Evolutionary conservation across 352 stramenopile genomes (phyloP).

Genomic region (Pythium plurisporium): DNA sequence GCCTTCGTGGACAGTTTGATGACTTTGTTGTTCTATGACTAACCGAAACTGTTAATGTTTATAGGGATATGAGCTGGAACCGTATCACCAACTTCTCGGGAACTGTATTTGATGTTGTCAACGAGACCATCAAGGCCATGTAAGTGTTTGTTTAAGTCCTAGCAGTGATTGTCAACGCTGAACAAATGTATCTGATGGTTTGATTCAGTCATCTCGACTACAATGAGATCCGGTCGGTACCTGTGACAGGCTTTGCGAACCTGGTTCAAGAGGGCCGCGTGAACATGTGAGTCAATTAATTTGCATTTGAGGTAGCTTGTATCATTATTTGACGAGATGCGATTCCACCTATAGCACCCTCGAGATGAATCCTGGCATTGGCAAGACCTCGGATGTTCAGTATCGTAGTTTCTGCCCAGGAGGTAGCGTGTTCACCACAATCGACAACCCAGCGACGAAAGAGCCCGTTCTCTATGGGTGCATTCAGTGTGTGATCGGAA

Average conservation of each 20-base stretch:
- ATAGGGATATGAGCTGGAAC: conserved; percentile 56
- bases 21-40: too few species aligned
- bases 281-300: too few species aligned
- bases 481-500: conserved; percentile 56
- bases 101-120: conserved; percentile 39
- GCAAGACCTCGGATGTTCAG: conserved; percentile 27
- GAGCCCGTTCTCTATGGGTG: conserved; percentile 40
- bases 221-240: conserved; percentile 56
- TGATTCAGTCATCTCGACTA: conserved; percentile 52
- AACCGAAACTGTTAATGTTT: too few species aligned
- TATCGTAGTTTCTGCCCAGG: conserved; percentile 43
- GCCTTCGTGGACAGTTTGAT: conserved; percentile 11
- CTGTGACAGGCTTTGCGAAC: conserved; percentile 44
- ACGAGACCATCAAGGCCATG: conserved; percentile 45
- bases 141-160: too few species aligned
- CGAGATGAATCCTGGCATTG: conserved; percentile 47
- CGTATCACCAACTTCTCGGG: conserved; percentile 54
- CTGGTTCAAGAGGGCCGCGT: conserved; percentile 38
- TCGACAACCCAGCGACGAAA: conserved; percentile 20
- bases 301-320: too few species aligned
- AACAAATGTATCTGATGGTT: too few species aligned
- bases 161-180: too few species aligned
- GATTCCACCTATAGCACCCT: conserved; percentile 52
- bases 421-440: conserved; percentile 47
- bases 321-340: too few species aligned